Evolutionary conservation across 2,329 filamentous ascomycete species (phyloP).

Genomic region (Aspergillus tanneri): DNA sequence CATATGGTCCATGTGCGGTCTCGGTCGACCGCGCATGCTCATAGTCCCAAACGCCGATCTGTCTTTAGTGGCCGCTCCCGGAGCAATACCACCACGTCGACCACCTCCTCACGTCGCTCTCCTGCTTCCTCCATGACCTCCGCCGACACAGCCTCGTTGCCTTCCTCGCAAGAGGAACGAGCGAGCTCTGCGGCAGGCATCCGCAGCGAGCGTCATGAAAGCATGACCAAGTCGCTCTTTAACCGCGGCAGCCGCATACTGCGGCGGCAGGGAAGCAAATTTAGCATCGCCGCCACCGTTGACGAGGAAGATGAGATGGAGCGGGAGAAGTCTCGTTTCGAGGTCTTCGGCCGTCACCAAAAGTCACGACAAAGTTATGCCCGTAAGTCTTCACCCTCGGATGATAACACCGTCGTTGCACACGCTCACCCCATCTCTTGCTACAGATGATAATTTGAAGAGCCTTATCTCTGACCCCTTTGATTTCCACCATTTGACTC

Average conservation of each 20-base stretch:
- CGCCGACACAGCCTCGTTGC: slow-evolving; percentile 30
- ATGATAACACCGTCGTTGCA: background rate
- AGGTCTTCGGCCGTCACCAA: slow-evolving; percentile 36
- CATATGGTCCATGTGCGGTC: slow-evolving; percentile 37
- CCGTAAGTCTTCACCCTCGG: slow-evolving; percentile 32
- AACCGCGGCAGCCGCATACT: slow-evolving; percentile 48
- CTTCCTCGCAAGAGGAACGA: slow-evolving; percentile 35
- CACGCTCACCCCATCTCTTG: background rate
- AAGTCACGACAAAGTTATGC: slow-evolving; percentile 33
- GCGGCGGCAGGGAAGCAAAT: slow-evolving; percentile 48
- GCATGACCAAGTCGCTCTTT: slow-evolving; percentile 42
- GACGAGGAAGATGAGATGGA: slow-evolving; percentile 43
- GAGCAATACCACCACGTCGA: slow-evolving; percentile 53
- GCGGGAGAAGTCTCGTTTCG: slow-evolving; percentile 32
- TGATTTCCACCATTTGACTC: slow-evolving; percentile 64
- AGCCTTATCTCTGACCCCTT: slow-evolving; percentile 60
- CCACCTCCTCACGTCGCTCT: slow-evolving; percentile 46
- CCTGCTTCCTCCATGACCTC: slow-evolving; percentile 47
- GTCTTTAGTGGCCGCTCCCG: slow-evolving; percentile 42
- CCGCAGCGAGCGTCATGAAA: slow-evolving; percentile 36
- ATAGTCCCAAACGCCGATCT: slow-evolving; percentile 42
- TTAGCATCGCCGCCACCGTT: slow-evolving; percentile 43
- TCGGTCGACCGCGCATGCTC: slow-evolving; percentile 35
- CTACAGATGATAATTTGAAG: slow-evolving; percentile 45
- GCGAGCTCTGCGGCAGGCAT: slow-evolving; percentile 26